A percentile compares a stretch with the other conserved stretches of the same genome.
phyloP scores from a whole-genome alignment of 208 protist species.

The Porcisia hertigi region DNA sequence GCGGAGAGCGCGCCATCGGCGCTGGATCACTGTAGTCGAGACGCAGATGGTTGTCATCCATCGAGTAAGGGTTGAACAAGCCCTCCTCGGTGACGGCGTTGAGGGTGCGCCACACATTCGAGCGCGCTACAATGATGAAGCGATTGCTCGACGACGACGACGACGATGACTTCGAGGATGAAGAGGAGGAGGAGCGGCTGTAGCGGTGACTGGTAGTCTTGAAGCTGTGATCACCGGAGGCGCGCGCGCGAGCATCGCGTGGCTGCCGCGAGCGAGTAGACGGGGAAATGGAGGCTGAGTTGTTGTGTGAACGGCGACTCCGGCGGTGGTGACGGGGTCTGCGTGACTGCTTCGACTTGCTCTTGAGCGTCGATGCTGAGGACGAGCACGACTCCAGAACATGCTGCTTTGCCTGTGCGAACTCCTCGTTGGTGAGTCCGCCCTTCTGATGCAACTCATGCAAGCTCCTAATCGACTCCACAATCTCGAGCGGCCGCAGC shows the following conservation, averaged over 20 bases:
- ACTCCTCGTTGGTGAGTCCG: slow-evolving; percentile 73
- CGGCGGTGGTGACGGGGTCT: background rate
- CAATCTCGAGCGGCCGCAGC: slow-evolving; percentile 47
- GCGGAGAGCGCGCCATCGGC: slow-evolving; percentile 12
- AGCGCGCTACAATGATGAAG: slow-evolving; percentile 71
- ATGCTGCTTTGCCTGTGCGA: slow-evolving; percentile 75
- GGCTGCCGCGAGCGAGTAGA: background rate
- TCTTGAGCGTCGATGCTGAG: slow-evolving; percentile 8
- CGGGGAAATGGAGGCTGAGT: background rate
- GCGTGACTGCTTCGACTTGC: slow-evolving; percentile 11
- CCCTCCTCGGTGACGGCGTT: slow-evolving; percentile 27
- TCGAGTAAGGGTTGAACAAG: slow-evolving; percentile 14
- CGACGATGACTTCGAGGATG: slow-evolving; percentile 32
- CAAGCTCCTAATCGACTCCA: slow-evolving; percentile 64
- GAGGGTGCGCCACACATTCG: slow-evolving; percentile 73
- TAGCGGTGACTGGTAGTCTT: slow-evolving; percentile 13
- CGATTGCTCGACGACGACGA: slow-evolving; percentile 35
- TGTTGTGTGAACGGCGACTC: slow-evolving; percentile 1
- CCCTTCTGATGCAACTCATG: slow-evolving; percentile 70
- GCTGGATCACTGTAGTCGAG: background rate
- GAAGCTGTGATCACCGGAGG: slow-evolving; percentile 6
- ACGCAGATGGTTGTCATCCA: background rate
- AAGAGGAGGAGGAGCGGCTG: slow-evolving; percentile 26
- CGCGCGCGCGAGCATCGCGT: background rate
- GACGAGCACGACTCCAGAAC: slow-evolving; percentile 45